Base-by-base conservation (phyloP, 1,284 basidiomycete species). In the Athelia sp. region DNA sequence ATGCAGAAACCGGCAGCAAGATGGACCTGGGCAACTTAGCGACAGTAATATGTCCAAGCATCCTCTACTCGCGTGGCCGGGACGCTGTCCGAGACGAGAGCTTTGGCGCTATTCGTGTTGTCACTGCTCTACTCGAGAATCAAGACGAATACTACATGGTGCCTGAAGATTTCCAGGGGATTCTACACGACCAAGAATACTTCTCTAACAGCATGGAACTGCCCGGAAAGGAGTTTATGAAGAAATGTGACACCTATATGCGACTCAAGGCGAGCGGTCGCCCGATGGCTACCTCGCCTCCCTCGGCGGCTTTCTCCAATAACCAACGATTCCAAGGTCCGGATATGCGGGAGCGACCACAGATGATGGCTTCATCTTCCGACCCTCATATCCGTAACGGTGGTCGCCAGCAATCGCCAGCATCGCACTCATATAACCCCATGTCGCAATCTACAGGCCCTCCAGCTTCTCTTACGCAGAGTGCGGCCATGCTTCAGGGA, bases 21-120 rank as follows among this genome's bases (percentile, higher is more conserved):
- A 99, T 99, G 96, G 96, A 99, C 68, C 74, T 98, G 46, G 81
- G 81, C 31, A 99, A 99, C 65, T 76, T 99, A 55, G 94, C 96
- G n/a, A 98, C 93, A 13, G 97, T 99, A 64, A 94, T 99, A 57
- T 90, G 90, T 59, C 97, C 97, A 6, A 98, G 93, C 60, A 97
- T 99, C 57, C 80, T 99, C 48, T 85, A 87, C 57, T 87, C 93
- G 29, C 84, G 92, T 54, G 87, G 88, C 32, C 81, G 84, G 53
- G 92, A 98, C 63, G 87, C 92, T 2, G 84, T 90, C 43, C 84
- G 89, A 53, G 93, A 98, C 67, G 96, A 98, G 67, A 95, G 91
- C 56, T 96, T 98, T 62, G 83, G 90, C 49, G 90, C 90, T 21
- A 95, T 96, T 55, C 81, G 79, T 26, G 93, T 93, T 40, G 81